A percentile compares a stretch with the other conserved stretches of the same genome.
phyloP scores from a whole-genome alignment of 345 rosid species.

The Arabis alpina region DNA sequence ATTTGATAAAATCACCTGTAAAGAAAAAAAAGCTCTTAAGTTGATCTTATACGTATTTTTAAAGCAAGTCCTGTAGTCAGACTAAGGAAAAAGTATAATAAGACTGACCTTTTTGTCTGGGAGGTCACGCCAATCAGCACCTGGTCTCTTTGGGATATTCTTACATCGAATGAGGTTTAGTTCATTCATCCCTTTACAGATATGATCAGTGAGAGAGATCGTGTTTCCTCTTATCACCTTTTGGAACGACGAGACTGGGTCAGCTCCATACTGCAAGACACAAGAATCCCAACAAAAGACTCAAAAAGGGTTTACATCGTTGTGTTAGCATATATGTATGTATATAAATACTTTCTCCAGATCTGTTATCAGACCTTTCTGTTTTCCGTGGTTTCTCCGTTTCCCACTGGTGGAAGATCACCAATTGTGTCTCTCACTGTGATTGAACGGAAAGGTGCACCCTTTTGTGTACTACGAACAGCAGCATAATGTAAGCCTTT shows the following conservation, averaged over 20 bases:
- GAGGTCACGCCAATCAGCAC: constrained; percentile 91
- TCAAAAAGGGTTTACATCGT: not conserved
- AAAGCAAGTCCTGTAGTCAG: not conserved
- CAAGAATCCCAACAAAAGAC: not conserved
- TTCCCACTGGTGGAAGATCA: constrained; percentile 75
- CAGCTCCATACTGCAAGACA: constrained; percentile 55
- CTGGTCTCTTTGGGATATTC: constrained; percentile 79
- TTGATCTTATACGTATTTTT: not conserved
- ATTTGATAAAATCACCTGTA: constrained; percentile 62
- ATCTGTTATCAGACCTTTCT: constrained; percentile 51
- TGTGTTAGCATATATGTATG: not conserved
- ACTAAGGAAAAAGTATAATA: not conserved
- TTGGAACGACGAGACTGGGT: constrained; percentile 86
- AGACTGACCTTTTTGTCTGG: constrained; percentile 65
- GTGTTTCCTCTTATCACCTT: constrained; percentile 64
- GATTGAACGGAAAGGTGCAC: constrained; percentile 90
- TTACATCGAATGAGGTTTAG: constrained; percentile 73
- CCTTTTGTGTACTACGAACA: constrained; percentile 68
- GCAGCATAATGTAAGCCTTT: constrained; percentile 64
- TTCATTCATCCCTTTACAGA: constrained; percentile 83
- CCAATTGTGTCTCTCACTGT: constrained; percentile 93
- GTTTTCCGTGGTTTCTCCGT: constrained; percentile 61
- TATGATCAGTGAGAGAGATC: constrained; percentile 66
- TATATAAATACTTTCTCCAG: constrained; percentile 12
- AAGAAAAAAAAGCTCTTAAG: not conserved